Percentiles rank a stretch among this genome's conserved stretches.
phyloP scores from a whole-genome alignment of 768 basidiomycete genomes.

The Trametes meyenii region DNA sequence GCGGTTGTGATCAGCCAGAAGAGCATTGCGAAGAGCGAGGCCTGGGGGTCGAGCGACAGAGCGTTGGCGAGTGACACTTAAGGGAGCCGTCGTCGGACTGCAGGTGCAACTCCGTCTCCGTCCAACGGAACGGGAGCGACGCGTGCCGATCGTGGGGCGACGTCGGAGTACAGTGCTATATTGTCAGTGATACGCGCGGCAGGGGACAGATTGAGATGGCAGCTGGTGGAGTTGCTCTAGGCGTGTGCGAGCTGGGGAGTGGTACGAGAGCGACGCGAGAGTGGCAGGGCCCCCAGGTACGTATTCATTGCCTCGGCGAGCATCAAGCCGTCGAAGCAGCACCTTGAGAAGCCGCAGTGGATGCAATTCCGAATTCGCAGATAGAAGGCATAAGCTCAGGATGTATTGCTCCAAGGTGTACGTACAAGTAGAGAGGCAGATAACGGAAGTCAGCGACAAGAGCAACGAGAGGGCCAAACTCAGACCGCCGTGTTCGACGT shows the following conservation, averaged over 20 bases:
- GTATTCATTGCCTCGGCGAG: background rate
- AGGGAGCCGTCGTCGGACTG: too few relatives aligned
- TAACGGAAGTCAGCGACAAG: background rate
- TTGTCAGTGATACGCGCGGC: conserved; percentile 1
- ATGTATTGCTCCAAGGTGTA: background rate
- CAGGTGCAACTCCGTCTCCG: too few relatives aligned
- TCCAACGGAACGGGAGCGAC: too few relatives aligned
- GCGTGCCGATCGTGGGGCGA: too few relatives aligned
- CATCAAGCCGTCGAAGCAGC: conserved; percentile 6
- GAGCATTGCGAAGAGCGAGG: too few relatives aligned
- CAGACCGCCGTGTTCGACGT: background rate
- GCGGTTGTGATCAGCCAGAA: too few relatives aligned
- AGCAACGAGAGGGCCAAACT: background rate
- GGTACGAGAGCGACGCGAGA: background rate
- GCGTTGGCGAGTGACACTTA: too few relatives aligned
- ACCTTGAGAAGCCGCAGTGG: background rate
- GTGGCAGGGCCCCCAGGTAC: conserved; percentile 10
- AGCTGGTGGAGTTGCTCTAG: background rate
- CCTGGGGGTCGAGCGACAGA: too few relatives aligned
- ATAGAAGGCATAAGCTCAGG: too few relatives aligned
- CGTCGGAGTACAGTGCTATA: too few relatives aligned
- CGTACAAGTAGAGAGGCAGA: background rate
- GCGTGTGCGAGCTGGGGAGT: background rate
- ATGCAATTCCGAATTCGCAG: background rate
- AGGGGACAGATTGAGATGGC: background rate